These are phyloP conservation scores for Backusella liffmaniae DNA, from an alignment of 192 early-diverging fungal species.

Conservation along the genomic window DNA sequence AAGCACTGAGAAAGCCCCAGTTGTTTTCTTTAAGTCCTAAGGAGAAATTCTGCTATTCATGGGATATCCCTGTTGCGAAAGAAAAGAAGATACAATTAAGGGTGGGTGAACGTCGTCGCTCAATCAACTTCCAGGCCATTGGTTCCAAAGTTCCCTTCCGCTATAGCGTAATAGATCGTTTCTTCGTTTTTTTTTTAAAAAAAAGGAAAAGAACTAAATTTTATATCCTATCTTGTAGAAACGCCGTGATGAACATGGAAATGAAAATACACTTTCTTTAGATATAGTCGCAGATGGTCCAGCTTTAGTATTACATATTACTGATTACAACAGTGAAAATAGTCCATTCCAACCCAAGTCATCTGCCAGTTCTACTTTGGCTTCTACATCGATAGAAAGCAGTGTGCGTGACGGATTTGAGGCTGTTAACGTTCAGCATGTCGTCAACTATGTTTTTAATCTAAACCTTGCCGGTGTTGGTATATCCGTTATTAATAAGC, in stretches of 20 bases:
- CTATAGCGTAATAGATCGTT: conserved; percentile 39
- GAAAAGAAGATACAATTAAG: conserved; percentile 60
- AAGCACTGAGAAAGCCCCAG: conserved; percentile 9
- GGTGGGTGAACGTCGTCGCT: conserved; percentile 56
- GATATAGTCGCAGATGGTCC: conserved; percentile 57
- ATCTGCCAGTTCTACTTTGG: conserved; percentile 9
- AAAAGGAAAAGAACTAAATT: not conserved
- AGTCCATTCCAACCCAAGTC: conserved; percentile 48
- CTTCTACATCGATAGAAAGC: conserved; percentile 20
- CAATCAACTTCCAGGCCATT: conserved; percentile 73
- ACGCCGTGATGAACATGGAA: not conserved
- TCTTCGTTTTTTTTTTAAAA: not conserved
- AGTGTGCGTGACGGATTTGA: conserved; percentile 40
- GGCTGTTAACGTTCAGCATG: conserved; percentile 25
- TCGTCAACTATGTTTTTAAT: conserved; percentile 46
- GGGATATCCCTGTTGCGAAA: conserved; percentile 68
- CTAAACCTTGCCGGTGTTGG: conserved; percentile 75
- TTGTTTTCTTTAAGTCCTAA: conserved; percentile 9
- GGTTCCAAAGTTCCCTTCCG: conserved; percentile 75
- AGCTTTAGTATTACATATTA: conserved; percentile 52
- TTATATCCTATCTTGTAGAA: conserved; percentile 2
- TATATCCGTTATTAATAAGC: conserved; percentile 68
- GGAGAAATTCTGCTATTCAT: conserved; percentile 60
- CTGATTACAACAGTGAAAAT: conserved; percentile 44
- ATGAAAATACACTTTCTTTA: conserved; percentile 44